Evolutionary conservation across 1,284 basidiomycete species (phyloP), one percentile per base, ranked within the genome.

Genomic region (Leccinum fallax): DNA sequence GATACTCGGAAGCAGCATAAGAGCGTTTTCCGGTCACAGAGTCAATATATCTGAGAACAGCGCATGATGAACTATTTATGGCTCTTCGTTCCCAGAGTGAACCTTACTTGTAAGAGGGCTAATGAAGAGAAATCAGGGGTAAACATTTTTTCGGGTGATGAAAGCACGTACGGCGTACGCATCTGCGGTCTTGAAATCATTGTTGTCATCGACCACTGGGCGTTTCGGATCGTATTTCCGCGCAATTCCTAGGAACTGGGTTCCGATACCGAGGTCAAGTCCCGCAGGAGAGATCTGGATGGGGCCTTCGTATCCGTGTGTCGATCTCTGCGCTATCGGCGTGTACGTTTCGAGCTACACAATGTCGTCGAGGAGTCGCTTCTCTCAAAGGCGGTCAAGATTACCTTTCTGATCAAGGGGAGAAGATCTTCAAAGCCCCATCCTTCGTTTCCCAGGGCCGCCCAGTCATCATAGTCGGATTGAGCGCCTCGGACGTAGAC

Each of bases 381-480:
- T 43, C 15, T 2, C 26, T 21, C 0, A 3, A 10, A 32, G 9
- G 1, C 2, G 3, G 43, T 48, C 43, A 4, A 16, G 9, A 6
- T 51, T 38, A 64, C 62, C 53, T 53, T 63, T 38, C 10, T 63
- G 2, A 64, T 60, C 21, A 48, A 60, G 6, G 62, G 62, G 5
- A 63, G 62, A 26, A 63, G 48, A 38, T 66, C 57, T 7, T 11
- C 26, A 34, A 65, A 81, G 24, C 81, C 78, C 85, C 85, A 86
- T 7, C 85, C 85, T 9, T 76, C 69, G 63, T 86, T 86, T 1
- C 76, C 76, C 26, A 83, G 71, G 4, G 73, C 63, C 65, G 80
- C 79, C 85, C 85, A 86, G 55, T 80, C 83, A 58, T 86, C 83
- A 59, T 81, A 86, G 66, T 87, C 85, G 1, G 84, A 85, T 4